Conservation (phyloP, 202 grass and related monocot species). For the Hordeum pubiflorum region DNA sequence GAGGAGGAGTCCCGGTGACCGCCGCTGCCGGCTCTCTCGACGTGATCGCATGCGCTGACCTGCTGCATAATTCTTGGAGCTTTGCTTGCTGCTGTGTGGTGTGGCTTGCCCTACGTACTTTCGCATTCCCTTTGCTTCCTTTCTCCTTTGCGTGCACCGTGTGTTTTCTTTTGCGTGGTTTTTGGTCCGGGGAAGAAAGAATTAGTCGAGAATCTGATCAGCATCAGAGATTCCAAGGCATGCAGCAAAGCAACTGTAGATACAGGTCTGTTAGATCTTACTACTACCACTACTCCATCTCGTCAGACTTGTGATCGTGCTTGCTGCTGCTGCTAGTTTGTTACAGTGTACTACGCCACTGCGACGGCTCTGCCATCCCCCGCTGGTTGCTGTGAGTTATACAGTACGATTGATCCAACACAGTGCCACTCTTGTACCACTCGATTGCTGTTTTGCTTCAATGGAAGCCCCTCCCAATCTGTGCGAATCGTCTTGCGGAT, state of each 20-base stretch:
- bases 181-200: background rate
- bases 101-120: slow-evolving; percentile 7
- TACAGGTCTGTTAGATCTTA: slow-evolving; percentile 3
- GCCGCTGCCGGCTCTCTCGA: background rate
- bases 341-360: background rate
- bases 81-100: background rate
- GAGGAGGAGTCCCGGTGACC: slow-evolving; percentile 42
- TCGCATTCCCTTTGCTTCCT: background rate
- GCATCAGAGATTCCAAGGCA: background rate
- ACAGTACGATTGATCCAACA: background rate
- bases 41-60: background rate
- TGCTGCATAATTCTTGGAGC: background rate
- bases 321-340: background rate
- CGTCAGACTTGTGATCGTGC: slow-evolving; percentile 1
- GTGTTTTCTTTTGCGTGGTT: slow-evolving; percentile 24
- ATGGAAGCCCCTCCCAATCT: background rate
- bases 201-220: background rate
- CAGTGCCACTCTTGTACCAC: background rate
- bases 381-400: background rate
- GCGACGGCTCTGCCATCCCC: background rate
- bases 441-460: background rate
- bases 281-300: background rate
- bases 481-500: background rate
- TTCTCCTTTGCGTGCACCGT: slow-evolving; percentile 4
- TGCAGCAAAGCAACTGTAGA: slow-evolving; percentile 31